Percentiles rank a stretch among this genome's conserved stretches.
Evolutionary conservation across 306 rosid species (phyloP).

Genomic region (Cucumis hystrix): DNA sequence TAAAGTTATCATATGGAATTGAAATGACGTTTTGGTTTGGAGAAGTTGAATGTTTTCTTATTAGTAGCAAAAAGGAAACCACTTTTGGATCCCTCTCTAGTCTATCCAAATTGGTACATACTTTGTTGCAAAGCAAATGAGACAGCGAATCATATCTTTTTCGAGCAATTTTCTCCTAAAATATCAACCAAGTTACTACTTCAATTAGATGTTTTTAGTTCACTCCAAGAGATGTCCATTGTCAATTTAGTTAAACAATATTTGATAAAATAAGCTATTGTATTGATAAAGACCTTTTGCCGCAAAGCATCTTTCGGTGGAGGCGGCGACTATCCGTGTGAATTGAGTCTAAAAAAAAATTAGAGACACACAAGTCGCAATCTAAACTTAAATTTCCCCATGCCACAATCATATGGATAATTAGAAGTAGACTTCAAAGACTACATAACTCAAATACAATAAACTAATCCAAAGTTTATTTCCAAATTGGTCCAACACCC

Average conservation of each 20-base stretch:
- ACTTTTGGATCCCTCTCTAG: too few species aligned
- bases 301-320: too few species aligned
- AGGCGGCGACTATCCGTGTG: background rate
- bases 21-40: background rate
- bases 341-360: background rate
- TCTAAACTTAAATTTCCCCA: background rate
- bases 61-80: too few species aligned
- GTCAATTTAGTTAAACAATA: background rate
- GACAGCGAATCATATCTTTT: too few species aligned
- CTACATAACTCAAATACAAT: background rate
- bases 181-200: too few species aligned
- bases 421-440: background rate
- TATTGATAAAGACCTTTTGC: background rate
- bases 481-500: background rate
- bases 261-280: background rate
- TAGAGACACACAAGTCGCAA: background rate
- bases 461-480: background rate
- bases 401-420: background rate
- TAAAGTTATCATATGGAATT: background rate
- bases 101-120: too few species aligned
- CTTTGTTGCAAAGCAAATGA: too few species aligned
- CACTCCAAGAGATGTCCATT: too few species aligned
- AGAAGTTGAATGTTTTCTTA: too few species aligned
- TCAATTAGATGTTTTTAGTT: too few species aligned
- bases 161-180: too few species aligned